Conservation (phyloP, 2,329 filamentous ascomycete genomes). For the Aspergillus proliferans region DNA sequence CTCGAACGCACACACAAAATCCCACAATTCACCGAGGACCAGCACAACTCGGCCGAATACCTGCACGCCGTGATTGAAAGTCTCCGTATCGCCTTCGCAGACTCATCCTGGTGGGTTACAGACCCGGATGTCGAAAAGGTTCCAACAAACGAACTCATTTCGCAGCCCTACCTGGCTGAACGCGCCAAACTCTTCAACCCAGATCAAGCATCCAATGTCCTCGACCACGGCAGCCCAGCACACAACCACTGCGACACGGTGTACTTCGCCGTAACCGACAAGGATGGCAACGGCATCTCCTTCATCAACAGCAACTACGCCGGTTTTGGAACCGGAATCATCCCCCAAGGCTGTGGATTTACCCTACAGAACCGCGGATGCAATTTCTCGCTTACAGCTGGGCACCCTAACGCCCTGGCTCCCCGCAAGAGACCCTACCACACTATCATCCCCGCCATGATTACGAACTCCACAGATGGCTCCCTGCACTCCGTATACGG, state of each 20-base stretch:
- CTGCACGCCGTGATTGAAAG: constrained; percentile 84
- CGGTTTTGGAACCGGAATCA: constrained; percentile 77
- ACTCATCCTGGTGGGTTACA: constrained; percentile 82
- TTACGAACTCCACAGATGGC: constrained; percentile 69
- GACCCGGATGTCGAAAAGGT: constrained; percentile 70
- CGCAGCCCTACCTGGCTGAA: constrained; percentile 65
- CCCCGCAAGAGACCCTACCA: constrained; percentile 89
- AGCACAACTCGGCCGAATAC: constrained; percentile 77
- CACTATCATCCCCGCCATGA: constrained; percentile 90
- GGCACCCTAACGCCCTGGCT: constrained; percentile 73
- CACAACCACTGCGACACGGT: constrained; percentile 86
- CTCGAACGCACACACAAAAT: constrained; percentile 72
- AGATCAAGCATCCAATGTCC: constrained; percentile 44
- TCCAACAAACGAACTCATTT: constrained; percentile 64
- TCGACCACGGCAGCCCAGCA: constrained; percentile 74
- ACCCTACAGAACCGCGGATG: constrained; percentile 88
- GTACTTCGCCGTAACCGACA: constrained; percentile 82
- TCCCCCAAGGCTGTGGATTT: constrained; percentile 82
- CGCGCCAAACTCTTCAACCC: constrained; percentile 59
- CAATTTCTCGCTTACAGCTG: constrained; percentile 65
- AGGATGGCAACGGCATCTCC: constrained; percentile 78
- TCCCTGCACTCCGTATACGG: constrained; percentile 81
- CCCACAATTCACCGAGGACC: constrained; percentile 58
- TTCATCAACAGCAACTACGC: constrained; percentile 97
- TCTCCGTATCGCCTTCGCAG: constrained; percentile 82